Evolutionary conservation across 495 filamentous ascomycete species (phyloP).

Genomic region (Hamigera avellanea): DNA sequence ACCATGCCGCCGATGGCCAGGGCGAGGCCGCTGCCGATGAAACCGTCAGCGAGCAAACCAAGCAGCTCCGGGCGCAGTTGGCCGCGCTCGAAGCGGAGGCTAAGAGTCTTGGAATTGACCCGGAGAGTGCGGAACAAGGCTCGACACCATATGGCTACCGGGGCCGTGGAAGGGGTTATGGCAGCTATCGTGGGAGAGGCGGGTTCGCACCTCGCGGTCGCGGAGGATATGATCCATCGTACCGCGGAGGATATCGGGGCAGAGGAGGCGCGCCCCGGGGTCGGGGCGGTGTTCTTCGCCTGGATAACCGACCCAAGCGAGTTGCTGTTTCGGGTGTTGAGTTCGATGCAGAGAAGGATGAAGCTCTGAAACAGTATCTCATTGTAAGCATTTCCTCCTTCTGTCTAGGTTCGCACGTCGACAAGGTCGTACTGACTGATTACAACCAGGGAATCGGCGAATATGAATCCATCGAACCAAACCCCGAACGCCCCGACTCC

Average conservation of each 20-base stretch:
- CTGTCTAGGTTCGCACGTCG: no score
- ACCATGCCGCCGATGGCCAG: constrained; percentile 4
- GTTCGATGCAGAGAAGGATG: constrained; percentile 61
- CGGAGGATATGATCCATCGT: constrained; percentile 32
- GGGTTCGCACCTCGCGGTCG: constrained; percentile 30
- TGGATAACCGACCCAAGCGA: constrained; percentile 79
- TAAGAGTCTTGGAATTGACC: constrained; percentile 62
- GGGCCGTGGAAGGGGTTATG: constrained; percentile 29
- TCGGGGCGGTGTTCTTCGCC: constrained; percentile 53
- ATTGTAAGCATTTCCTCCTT: constrained; percentile 48
- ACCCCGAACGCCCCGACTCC: constrained; percentile 43
- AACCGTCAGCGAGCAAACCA: constrained; percentile 46
- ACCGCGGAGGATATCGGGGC: constrained; percentile 40
- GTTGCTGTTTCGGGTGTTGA: constrained; percentile 63
- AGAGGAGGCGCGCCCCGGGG: constrained; percentile 42
- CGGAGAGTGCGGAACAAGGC: constrained; percentile 24
- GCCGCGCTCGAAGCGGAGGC: constrained; percentile 81
- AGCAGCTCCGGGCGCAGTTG: constrained; percentile 64
- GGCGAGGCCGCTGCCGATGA: constrained; percentile 25
- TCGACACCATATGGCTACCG: constrained; percentile 21
- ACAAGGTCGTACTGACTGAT: constrained; percentile 2
- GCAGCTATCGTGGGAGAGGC: constrained; percentile 25
- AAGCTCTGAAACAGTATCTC: constrained; percentile 73
- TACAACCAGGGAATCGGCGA: constrained; percentile 67
- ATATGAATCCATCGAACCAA: constrained; percentile 61